Evolutionary conservation across 1,284 basidiomycete species (phyloP).

Genomic region (Fomitopsis pinicola): DNA sequence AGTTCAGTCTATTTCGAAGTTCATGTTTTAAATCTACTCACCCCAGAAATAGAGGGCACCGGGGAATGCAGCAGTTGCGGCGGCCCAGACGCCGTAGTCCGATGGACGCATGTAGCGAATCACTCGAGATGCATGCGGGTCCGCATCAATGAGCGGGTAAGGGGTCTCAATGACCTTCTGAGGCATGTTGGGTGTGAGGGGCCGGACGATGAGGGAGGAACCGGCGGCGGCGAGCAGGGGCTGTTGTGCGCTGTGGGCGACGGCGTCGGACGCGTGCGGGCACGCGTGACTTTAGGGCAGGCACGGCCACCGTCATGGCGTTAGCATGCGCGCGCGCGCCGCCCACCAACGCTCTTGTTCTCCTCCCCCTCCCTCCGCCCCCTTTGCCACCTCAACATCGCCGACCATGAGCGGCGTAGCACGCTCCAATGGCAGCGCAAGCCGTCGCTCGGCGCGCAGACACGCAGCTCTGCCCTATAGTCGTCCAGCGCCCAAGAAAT

Average conservation of each 20-base stretch:
- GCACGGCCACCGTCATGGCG: slow-evolving; percentile 2
- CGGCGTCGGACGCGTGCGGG: background rate
- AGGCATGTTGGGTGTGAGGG: slow-evolving; percentile 43
- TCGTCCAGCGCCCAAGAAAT: slow-evolving; percentile 18
- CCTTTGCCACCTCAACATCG: background rate
- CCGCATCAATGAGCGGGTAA: slow-evolving; percentile 86
- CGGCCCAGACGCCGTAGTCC: slow-evolving; percentile 87
- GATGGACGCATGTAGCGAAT: slow-evolving; percentile 85
- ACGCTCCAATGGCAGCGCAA: slow-evolving; percentile 10
- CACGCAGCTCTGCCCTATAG: slow-evolving; percentile 21
- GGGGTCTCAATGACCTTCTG: slow-evolving; percentile 67
- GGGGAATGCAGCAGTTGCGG: slow-evolving; percentile 77
- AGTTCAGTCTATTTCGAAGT: background rate
- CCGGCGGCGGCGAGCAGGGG: slow-evolving; percentile 10
- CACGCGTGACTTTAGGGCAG: slow-evolving; percentile 9
- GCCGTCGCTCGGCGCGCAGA: slow-evolving; percentile 17
- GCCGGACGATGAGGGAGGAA: slow-evolving; percentile 1
- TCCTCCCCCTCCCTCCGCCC: background rate
- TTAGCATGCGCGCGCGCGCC: background rate
- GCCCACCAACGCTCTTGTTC: slow-evolving; percentile 3
- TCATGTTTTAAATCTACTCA: slow-evolving; percentile 30
- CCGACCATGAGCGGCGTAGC: slow-evolving; percentile 15
- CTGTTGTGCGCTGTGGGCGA: slow-evolving; percentile 1
- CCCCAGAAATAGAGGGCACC: slow-evolving; percentile 73
- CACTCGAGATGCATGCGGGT: slow-evolving; percentile 89